Evolutionary conservation across 495 filamentous ascomycete species (phyloP), one percentile per base, ranked within the genome.

Genomic region (Gamarada debralockiae): DNA sequence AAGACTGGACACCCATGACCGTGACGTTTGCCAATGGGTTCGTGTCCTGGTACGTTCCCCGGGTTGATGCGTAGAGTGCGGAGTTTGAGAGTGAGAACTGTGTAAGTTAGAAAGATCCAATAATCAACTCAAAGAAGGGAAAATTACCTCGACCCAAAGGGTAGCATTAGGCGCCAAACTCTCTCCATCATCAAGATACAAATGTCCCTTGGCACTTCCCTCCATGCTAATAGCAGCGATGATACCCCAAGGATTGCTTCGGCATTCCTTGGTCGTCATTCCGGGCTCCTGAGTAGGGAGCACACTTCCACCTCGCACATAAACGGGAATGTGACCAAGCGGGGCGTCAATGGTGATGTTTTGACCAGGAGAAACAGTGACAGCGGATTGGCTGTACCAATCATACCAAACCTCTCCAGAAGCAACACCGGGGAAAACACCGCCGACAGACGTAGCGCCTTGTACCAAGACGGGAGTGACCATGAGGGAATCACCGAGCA

Each of bases 121-220:
- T 47, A 52, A 3, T 9, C 40, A n/a, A 8, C 27, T 23, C 10
- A 43, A 23, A 24, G 18, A 21, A 31, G 22, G 31, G 42, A 5
- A 1, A 68, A 69, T 64, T 58, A 81, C 77, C 53, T 75, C 57
- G 40, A 90, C 78, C 60, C 71, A 76, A 8, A 79, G 72, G 10
- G 79, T 85, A 7, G 42, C n/a, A 45, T 23, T 45, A 12, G 42
- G 88, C 22, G 57, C 58, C 24, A 93, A 31, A 41, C 83, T 89
- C 66, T 86, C 85, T 0, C 91, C 91, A 65, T 96, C 92, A 59
- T 96, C 91, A 8, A 95, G 59, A 60, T 96, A 95, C 8, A 96
- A 63, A 10, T 72, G 50, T 0, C 92, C 92, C 2, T 54, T 68
- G 0, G 91, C 89, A 17, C 67, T 59, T 0, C 84, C 85, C 14